Evolutionary conservation across 345 rosid species (phyloP).

Genomic region (Pugionium cornutum): DNA sequence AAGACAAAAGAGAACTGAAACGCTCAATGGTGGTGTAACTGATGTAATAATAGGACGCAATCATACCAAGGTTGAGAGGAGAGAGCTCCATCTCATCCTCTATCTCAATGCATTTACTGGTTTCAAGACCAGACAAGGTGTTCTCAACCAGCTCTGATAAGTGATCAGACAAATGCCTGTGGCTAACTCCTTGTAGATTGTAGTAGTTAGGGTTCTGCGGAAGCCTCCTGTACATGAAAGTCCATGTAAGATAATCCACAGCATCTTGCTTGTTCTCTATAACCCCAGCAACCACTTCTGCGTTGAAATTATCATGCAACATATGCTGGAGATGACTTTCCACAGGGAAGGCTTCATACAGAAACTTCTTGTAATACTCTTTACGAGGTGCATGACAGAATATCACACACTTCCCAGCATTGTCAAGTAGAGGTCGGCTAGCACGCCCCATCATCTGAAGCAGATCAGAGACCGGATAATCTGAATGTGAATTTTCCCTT

Average conservation of each 20-base stretch:
- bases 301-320: constrained; percentile 85
- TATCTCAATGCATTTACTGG: constrained; percentile 70
- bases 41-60: constrained; percentile 83
- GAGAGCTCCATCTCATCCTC: constrained; percentile 87
- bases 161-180: constrained; percentile 96
- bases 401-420: constrained; percentile 85
- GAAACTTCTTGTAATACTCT: constrained; percentile 90
- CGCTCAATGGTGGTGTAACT: constrained; percentile 89
- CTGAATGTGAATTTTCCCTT: constrained; percentile 81
- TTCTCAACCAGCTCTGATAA: constrained; percentile 93
- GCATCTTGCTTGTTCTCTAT: constrained; percentile 94
- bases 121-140: constrained; percentile 73
- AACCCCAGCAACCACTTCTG: constrained; percentile 79
- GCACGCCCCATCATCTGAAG: constrained; percentile 99
- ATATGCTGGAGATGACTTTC: constrained; percentile 92
- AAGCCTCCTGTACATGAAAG: constrained; percentile 91
- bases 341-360: constrained; percentile 87
- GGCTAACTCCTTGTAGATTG: constrained; percentile 92
- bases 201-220: constrained; percentile 93
- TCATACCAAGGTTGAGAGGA: constrained; percentile 82
- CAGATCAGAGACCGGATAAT: constrained; percentile 81
- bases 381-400: constrained; percentile 86
- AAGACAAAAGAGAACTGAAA: constrained; percentile 77
- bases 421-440: constrained; percentile 79
- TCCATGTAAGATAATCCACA: constrained; percentile 94